Evolutionary conservation across 2,329 filamentous ascomycete genomes (phyloP), one percentile per base, ranked within the genome.

Genomic region (Neocucurbitaria cava): DNA sequence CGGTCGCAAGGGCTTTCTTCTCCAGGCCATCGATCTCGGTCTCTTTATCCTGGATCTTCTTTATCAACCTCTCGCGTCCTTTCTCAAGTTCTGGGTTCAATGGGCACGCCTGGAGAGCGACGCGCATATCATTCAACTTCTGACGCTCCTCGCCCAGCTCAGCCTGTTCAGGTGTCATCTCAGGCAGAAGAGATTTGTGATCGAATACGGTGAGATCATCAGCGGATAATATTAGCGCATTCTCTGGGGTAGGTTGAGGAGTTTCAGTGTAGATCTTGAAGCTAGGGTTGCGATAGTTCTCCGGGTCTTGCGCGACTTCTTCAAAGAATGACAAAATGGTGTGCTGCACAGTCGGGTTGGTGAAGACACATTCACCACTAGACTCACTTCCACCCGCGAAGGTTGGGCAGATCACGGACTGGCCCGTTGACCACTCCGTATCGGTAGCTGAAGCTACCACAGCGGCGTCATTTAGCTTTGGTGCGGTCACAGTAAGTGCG

Each of bases 331-430:
- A 72, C 2, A 91, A 72, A 23, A 90, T 82, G 2, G 78, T 72
- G 11, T 70, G 64, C 58, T 85, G 82, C 0, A 84, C 82, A 10
- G 70, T 72, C 11, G 88, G 78, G 18, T 66, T 26, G 1, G 69
- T 68, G 47, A 93, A 81, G 56, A 91, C 82, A 33, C 80, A 78
- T 71, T 96, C 90, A 7, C 77, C 77, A 65, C 86, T 80, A 30
- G 80, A 69, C 1, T 75, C 64, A 57, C 89, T 85, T 3, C 88
- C 88, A 1, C 87, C 84, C n/a, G 88, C 88, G 73, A 89, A 89
- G 57, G 87, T 67, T 3, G 69, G 66, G 33, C 68, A 74, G 78
- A 66, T 81, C 77, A 55, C 56, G 18, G 50, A 50, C 21, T 48
- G 48, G 11, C 50, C 53, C 1, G 35, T 57, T 11, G 50, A 38